Base-by-base conservation (phyloP, 768 basidiomycete genomes). In the Phallus indusiatus region DNA sequence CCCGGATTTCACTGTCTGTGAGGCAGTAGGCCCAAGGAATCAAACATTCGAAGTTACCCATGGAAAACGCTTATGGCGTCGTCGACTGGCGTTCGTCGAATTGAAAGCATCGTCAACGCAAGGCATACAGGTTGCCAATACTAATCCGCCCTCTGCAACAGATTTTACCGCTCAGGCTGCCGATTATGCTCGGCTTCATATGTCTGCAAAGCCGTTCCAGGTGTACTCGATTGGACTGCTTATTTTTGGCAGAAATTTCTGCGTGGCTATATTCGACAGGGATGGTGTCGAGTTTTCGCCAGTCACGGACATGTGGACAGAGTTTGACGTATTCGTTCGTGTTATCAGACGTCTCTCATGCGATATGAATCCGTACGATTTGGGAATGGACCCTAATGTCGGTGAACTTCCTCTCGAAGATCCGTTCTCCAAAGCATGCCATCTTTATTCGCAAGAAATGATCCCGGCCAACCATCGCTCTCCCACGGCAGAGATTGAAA, bases 241-340 rank as follows among this genome's bases (percentile, higher is more conserved):
- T 17, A 68, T 72, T 53, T 70, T 64, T 52, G 70, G 71, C 9
- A 55, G 56, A 14, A 28, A 65, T 16, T 72, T 72, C 55, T 67
- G 62, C 35, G 69, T 72, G 46, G 68, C 61, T 16, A 69, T 71
- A 46, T 71, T 69, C 54, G 71, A 72, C 54, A 68, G 68, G 42
- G 67, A 58, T 22, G 71, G 71, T 9, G 67, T 68, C 35, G 47
- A 54, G 8, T 59, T 69, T 55, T 72, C 70, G 24, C 63, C 63
- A 17, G 52, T 59, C 24, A 62, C 59, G 50, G 62, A 71, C 53
- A 68, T 72, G 61, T 65, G 54, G 53, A 22, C 48, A 7, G 58
- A 70, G 50, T 55, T 59, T 2, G 53, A 62, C 12, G 61, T 62
- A 5, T 67, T 72, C 59, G 62, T 72, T 47, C 63, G 63, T 28